These are phyloP conservation scores for Telfairia occidentalis DNA, from an alignment of 331 rosid species.

Conservation along the genomic window DNA sequence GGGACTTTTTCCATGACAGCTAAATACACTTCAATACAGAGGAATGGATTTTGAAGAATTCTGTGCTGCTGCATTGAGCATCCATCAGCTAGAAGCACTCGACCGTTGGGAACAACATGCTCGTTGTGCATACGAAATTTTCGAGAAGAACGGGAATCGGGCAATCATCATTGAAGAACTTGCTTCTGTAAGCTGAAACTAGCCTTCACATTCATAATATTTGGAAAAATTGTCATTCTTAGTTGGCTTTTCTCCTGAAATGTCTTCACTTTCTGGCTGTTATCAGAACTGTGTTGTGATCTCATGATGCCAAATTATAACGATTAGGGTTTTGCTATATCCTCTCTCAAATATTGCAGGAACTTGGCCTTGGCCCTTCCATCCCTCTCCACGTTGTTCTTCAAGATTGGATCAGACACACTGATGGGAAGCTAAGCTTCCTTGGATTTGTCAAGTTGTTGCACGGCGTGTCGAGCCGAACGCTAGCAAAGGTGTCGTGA, in stretches of 20 bases:
- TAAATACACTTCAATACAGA: conserved; percentile 82
- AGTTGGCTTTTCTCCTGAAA: neutral
- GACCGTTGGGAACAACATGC: conserved; percentile 97
- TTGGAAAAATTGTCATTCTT: neutral
- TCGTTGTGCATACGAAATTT: conserved; percentile 86
- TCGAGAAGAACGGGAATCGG: conserved; percentile 86
- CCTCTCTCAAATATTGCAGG: conserved; percentile 27
- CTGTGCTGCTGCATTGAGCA: conserved; percentile 82
- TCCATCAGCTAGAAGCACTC: conserved; percentile 96
- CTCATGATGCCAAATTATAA: neutral
- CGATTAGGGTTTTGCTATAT: neutral
- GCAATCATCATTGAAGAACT: conserved; percentile 94
- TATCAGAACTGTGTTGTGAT: neutral
- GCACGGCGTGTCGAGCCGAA: conserved; percentile 83
- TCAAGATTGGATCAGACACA: conserved; percentile 97
- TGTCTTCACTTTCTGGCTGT: neutral
- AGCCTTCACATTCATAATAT: neutral
- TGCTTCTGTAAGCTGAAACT: conserved; percentile 61
- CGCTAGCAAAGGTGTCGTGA: conserved; percentile 41
- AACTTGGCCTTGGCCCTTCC: conserved; percentile 97
- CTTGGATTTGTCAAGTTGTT: conserved; percentile 86
- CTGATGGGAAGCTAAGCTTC: conserved; percentile 96
- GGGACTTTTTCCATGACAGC: conserved; percentile 34
- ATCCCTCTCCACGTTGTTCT: conserved; percentile 93
- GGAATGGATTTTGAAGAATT: conserved; percentile 99